Evolutionary conservation across 139 green algal species (phyloP).

Genomic region (Closterium sp.): DNA sequence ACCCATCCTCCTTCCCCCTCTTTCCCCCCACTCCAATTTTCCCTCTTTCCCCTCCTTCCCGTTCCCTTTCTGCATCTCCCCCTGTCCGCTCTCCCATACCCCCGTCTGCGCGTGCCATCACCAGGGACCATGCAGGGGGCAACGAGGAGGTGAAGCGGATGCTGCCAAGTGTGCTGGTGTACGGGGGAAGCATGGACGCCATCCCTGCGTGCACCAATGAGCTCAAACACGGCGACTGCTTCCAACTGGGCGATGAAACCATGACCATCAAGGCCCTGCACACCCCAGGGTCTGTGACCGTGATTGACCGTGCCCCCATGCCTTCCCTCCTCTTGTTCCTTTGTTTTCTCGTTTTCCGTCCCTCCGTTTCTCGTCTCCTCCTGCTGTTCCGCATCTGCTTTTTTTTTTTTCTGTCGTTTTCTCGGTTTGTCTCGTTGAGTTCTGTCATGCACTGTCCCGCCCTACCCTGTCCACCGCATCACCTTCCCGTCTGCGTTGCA

Average conservation of each 20-base stretch:
- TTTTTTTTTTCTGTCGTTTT: no score
- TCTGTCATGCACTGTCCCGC: no score
- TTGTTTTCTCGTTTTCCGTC: no score
- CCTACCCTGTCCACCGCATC: no score
- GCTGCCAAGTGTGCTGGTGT: conserved; percentile 13
- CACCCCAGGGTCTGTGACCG: conserved; percentile 19
- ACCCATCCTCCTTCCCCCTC: neutral
- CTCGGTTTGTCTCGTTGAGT: no score
- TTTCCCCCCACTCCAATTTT: neutral
- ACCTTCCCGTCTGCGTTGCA: no score
- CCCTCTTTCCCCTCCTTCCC: neutral
- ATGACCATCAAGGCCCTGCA: conserved; percentile 22
- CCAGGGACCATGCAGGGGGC: conserved; percentile 44
- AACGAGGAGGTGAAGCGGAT: conserved; percentile 25
- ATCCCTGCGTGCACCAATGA: neutral
- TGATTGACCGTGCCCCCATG: neutral
- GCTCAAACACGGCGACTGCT: conserved; percentile 16
- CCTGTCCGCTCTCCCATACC: neutral
- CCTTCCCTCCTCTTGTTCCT: neutral
- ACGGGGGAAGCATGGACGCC: conserved; percentile 15
- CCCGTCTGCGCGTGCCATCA: neutral
- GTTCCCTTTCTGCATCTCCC: neutral
- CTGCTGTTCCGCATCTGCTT: no score
- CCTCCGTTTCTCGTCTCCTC: no score
- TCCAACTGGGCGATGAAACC: conserved; percentile 3